phyloP scores from a whole-genome alignment of 305 asterid genomes.

The Solanum hybrid region DNA sequence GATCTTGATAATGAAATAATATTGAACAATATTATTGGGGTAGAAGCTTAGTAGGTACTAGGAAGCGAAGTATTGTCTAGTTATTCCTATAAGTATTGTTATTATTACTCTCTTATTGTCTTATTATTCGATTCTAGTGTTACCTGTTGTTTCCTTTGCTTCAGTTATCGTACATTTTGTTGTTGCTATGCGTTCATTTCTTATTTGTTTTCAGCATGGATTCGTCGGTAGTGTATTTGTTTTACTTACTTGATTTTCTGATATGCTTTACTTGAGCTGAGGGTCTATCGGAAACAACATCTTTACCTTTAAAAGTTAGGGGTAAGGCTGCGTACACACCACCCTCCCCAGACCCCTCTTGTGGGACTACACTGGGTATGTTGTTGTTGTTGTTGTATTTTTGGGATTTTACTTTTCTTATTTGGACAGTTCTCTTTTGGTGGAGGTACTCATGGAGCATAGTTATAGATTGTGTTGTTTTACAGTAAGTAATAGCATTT shows the following conservation, averaged over 20 bases:
- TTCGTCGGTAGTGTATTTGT: not conserved
- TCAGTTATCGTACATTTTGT: not conserved
- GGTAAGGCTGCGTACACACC: not conserved
- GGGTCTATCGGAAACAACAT: not conserved
- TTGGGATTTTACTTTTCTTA: not conserved
- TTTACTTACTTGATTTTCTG: not conserved
- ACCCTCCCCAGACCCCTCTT: not conserved
- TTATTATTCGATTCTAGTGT: no score
- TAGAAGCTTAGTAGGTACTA: not conserved
- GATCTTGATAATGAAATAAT: not conserved
- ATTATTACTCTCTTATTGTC: not conserved
- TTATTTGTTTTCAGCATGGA: not conserved
- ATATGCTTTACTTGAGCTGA: not conserved
- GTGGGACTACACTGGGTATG: not conserved
- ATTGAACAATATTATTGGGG: not conserved
- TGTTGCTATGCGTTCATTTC: not conserved
- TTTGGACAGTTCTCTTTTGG: not conserved
- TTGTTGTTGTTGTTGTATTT: not conserved
- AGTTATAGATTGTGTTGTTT: not conserved
- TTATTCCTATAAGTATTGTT: not conserved
- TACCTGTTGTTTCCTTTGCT: not conserved
- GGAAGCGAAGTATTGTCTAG: not conserved
- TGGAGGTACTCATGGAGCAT: not conserved
- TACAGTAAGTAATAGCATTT: not conserved
- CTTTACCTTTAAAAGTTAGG: not conserved